Evolutionary conservation across 2,329 filamentous ascomycete genomes (phyloP), one percentile per base, ranked within the genome.

Genomic region (Ampelomyces quisqualis): DNA sequence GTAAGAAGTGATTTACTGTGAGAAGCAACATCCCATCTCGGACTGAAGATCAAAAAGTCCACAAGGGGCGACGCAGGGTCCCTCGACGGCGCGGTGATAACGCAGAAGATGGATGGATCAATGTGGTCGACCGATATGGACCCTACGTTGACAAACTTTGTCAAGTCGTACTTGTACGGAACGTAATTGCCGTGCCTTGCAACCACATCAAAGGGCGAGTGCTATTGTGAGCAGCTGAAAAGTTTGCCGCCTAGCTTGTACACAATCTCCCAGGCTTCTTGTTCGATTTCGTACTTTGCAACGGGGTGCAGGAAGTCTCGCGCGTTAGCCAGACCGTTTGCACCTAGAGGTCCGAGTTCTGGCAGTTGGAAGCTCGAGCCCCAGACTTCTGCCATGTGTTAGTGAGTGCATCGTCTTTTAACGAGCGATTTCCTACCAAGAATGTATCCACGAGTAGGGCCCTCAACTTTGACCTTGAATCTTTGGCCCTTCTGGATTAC

Each of bases 131-230:
- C 88, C 6, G 81, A 85, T 51, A 88, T 81, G 39, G 77, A 81
- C 14, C 86, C 86, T 30, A 90, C 82, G 29, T 80, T 81, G 69
- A 84, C 86, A 75, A 89, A 90, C 21, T 85, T 80, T 18, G 83
- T 84, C 1, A 90, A 76, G 57, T 90, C 86, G 70, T 90, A 90
- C 69, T 90, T 90, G 77, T 82, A 88, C 0, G 86, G 86, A 46
- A 63, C 57, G 69, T 89, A 90, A 49, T 81, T 86, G 30, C 86
- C 86, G 60, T 90, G 86, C 86, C 86, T 90, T 3, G 82, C 85
- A 3, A 89, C 86, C 0, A 90, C 80, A 55, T 90, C 86, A 57
- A 89, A 90, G 0, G 86, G 86, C 0, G 82, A 84, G 63, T 90
- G 86, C 8, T 74, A 65, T 68, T 90, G 86, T 28, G 64, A 73